phyloP scores from a whole-genome alignment of 306 rosid species.

The Vigna trinervia region DNA sequence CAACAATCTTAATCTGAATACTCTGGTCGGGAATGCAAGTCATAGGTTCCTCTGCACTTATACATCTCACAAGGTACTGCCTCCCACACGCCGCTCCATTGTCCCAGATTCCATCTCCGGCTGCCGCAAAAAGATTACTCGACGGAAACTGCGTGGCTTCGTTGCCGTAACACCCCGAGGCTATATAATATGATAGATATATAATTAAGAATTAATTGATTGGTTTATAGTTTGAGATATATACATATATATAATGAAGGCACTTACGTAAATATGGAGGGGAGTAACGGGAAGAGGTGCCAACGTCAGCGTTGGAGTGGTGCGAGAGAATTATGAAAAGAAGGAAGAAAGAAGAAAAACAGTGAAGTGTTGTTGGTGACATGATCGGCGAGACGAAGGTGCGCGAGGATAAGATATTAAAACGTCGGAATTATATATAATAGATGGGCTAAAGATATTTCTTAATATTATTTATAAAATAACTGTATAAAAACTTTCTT shows the following conservation, averaged over 20 bases:
- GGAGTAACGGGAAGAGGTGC: slow-evolving; percentile 66
- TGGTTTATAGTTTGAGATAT: no score
- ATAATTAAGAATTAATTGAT: no score
- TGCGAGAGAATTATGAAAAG: background rate
- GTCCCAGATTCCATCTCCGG: slow-evolving; percentile 89
- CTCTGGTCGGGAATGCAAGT: slow-evolving; percentile 61
- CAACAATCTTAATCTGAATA: slow-evolving; percentile 70
- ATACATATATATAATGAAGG: no score
- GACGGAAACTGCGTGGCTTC: slow-evolving; percentile 70
- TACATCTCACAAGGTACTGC: slow-evolving; percentile 75
- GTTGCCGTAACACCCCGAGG: slow-evolving; percentile 68
- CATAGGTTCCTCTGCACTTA: slow-evolving; percentile 64
- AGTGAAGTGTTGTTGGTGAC: background rate
- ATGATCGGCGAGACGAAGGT: background rate
- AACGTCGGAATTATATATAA: background rate
- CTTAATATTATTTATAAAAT: no score
- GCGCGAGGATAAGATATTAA: background rate
- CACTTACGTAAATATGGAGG: slow-evolving; percentile 79
- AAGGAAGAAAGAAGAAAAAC: background rate
- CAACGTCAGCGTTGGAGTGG: slow-evolving; percentile 63
- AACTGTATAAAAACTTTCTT: no score
- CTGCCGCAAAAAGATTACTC: slow-evolving; percentile 73
- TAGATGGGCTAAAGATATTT: background rate
- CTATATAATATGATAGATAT: slow-evolving; percentile 32
- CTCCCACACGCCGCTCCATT: slow-evolving; percentile 93